These are phyloP conservation scores for Mucor circinelloides DNA, from an alignment of 371 early-diverging fungal genomes.

Conservation along the genomic window DNA sequence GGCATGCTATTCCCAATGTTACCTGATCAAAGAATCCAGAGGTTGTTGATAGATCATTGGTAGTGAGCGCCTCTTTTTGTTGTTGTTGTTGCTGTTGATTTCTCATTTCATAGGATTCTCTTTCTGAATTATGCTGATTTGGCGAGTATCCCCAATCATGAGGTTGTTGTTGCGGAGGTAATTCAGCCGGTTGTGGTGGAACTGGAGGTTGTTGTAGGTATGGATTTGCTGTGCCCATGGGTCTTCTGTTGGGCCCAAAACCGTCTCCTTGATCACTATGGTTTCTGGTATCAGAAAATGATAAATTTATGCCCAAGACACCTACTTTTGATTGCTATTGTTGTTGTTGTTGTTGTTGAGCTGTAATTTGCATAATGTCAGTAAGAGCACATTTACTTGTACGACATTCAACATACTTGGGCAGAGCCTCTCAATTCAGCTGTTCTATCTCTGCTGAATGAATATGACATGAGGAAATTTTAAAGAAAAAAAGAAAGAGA, in stretches of 20 bases:
- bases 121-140: not conserved
- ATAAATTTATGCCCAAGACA: not conserved
- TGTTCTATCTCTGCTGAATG: conserved; percentile 40
- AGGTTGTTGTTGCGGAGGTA: not conserved
- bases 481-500: not conserved
- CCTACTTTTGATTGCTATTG: not conserved
- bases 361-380: not conserved
- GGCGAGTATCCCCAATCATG: conserved; percentile 15
- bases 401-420: not conserved
- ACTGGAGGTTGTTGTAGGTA: not conserved
- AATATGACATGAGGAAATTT: conserved; percentile 29
- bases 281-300: not conserved
- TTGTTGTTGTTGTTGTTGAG: not conserved
- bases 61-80: not conserved
- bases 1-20: not conserved
- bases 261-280: not conserved
- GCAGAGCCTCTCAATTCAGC: conserved; percentile 26
- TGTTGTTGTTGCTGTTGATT: conserved; percentile 5
- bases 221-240: not conserved
- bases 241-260: not conserved
- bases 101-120: conserved; percentile 20
- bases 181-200: not conserved
- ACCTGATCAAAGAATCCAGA: conserved; percentile 42
- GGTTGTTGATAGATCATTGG: conserved; percentile 23
- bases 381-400: not conserved